Evolutionary conservation across 768 basidiomycete genomes (phyloP).

Genomic region (Russula virescens): DNA sequence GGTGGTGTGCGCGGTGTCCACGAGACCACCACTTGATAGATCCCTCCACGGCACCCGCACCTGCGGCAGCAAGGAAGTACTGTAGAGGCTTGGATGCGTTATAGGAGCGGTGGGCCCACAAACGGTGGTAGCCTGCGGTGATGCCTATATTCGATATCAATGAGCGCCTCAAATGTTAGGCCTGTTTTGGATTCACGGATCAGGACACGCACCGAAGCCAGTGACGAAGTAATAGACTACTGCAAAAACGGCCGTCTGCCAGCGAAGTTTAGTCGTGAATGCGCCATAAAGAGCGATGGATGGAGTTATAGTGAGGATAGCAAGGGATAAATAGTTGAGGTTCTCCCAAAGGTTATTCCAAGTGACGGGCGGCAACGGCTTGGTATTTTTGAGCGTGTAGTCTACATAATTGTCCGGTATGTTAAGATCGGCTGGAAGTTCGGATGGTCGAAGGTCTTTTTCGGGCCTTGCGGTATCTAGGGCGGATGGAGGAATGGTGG

Average conservation of each 20-base stretch:
- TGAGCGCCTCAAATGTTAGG: background rate
- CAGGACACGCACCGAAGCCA: constrained; percentile 63
- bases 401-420: constrained; percentile 57
- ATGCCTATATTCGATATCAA: constrained; percentile 44
- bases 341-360: constrained; percentile 45
- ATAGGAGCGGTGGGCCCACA: constrained; percentile 96
- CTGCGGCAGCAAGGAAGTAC: constrained; percentile 76
- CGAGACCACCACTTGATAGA: constrained; percentile 99
- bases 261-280: constrained; percentile 54
- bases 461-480: constrained; percentile 25
- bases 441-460: constrained; percentile 24
- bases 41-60: constrained; percentile 91
- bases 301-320: constrained; percentile 70
- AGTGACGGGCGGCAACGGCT: constrained; percentile 44
- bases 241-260: constrained; percentile 68
- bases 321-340: constrained; percentile 72
- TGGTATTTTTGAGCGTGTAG: constrained; percentile 45
- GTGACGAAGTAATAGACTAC: constrained; percentile 71
- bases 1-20: constrained; percentile 95
- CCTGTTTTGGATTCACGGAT: background rate
- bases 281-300: constrained; percentile 68
- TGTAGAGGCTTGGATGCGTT: constrained; percentile 85
- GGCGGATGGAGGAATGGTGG: constrained; percentile 28
- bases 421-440: constrained; percentile 33
- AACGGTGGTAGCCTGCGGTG: constrained; percentile 92